These are phyloP conservation scores for Hippophae tibetana DNA, from an alignment of 306 rosid genomes.

Conservation along the genomic window DNA sequence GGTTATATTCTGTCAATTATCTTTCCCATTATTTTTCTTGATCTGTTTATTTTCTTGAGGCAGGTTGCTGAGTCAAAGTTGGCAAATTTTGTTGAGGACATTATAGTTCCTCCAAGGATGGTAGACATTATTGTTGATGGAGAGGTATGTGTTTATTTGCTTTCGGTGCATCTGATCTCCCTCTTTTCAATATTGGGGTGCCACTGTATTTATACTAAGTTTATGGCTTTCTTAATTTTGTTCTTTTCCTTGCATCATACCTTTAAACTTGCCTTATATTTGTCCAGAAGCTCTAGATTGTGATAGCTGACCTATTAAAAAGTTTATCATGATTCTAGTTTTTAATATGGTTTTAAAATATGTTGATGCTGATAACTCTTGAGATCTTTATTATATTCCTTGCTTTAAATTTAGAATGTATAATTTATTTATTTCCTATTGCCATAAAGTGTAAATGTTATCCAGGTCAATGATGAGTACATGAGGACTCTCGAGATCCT, in stretches of 20 bases:
- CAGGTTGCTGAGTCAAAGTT: conserved; percentile 90
- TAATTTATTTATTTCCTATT: conserved; percentile 15
- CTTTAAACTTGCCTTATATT: too few species aligned
- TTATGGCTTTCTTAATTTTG: too few species aligned
- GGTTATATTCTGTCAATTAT: too few species aligned
- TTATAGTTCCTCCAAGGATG: conserved; percentile 95
- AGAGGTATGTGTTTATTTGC: conserved; percentile 47
- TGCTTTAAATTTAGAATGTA: neutral
- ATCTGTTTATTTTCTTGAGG: conserved; percentile 18
- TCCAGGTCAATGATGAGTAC: conserved; percentile 93
- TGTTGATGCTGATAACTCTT: neutral
- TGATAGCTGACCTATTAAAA: too few species aligned
- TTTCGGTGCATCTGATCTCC: too few species aligned
- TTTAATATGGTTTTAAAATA: neutral
- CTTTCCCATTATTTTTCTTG: neutral
- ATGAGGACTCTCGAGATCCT: conserved; percentile 85
- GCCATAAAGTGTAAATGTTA: conserved; percentile 15
- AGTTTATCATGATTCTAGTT: too few species aligned
- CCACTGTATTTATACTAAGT: too few species aligned
- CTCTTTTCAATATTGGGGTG: too few species aligned
- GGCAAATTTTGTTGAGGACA: conserved; percentile 95
- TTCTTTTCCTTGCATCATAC: too few species aligned
- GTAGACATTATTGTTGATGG: conserved; percentile 83
- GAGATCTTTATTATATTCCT: neutral
- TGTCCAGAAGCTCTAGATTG: too few species aligned